These are phyloP conservation scores for Diaporthe amygdali DNA, from an alignment of 2,329 filamentous ascomycete genomes.

Conservation along the genomic window DNA sequence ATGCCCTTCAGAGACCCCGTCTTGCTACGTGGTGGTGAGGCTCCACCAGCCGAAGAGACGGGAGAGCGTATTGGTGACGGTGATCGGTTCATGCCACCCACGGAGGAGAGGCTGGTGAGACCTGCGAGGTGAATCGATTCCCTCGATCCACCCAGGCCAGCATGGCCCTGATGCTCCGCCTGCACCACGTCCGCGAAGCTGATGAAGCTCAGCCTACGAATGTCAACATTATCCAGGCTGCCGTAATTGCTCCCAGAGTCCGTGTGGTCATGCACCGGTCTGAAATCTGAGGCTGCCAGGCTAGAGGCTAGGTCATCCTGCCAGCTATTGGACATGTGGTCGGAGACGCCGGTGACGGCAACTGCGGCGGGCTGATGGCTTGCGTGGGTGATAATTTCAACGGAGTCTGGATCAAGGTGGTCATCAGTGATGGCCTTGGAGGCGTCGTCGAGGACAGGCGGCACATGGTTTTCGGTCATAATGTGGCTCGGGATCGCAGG, in stretches of 20 bases:
- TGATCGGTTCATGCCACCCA: constrained; percentile 59
- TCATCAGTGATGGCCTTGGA: constrained; percentile 90
- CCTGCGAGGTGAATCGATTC: constrained; percentile 75
- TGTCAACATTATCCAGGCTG: constrained; percentile 73
- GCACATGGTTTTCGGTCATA: constrained; percentile 92
- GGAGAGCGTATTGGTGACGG: constrained; percentile 83
- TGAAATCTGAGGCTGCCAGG: constrained; percentile 47
- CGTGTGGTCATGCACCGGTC: constrained; percentile 57
- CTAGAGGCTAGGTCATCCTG: constrained; percentile 30
- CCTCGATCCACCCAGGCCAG: constrained; percentile 57
- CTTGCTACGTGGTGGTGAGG: constrained; percentile 77
- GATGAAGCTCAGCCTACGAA: constrained; percentile 89
- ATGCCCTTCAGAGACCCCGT: constrained; percentile 74
- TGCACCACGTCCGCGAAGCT: constrained; percentile 97
- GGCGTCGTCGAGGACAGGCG: constrained; percentile 87
- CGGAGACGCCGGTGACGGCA: constrained; percentile 56
- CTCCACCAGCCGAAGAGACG: constrained; percentile 63
- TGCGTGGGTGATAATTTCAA: constrained; percentile 90
- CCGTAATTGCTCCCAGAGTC: constrained; percentile 71
- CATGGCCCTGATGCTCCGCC: constrained; percentile 75
- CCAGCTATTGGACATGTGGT: constrained; percentile 36
- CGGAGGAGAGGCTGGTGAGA: constrained; percentile 63
- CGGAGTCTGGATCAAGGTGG: constrained; percentile 82
- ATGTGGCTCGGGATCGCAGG: constrained; percentile 93
- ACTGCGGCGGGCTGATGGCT: constrained; percentile 81